Conservation (phyloP, 2,329 filamentous ascomycete genomes). For the Pseudogymnoascus destructans region DNA sequence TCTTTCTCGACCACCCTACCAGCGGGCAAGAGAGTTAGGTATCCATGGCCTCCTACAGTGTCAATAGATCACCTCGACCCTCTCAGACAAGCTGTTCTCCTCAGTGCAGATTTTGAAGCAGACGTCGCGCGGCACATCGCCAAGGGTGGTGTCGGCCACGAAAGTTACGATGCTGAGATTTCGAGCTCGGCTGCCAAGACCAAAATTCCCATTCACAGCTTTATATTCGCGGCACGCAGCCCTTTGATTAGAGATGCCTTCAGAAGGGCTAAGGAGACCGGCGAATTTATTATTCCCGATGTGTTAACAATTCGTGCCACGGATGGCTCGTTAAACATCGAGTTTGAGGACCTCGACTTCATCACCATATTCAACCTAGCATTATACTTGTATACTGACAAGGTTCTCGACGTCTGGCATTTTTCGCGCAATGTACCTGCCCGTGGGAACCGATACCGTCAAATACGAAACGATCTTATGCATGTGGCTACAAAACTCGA, state of each 20-base stretch:
- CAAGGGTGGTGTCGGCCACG: slow-evolving; percentile 29
- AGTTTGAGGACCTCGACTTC: slow-evolving; percentile 60
- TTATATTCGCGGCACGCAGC: slow-evolving; percentile 66
- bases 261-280: slow-evolving; percentile 40
- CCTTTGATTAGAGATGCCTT: slow-evolving; percentile 51
- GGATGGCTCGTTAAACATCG: slow-evolving; percentile 42
- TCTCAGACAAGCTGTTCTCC: slow-evolving; percentile 41
- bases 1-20: slow-evolving; percentile 23
- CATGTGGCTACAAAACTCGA: slow-evolving; percentile 61
- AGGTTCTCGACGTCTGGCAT: slow-evolving; percentile 75
- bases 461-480: slow-evolving; percentile 77
- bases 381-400: slow-evolving; percentile 70
- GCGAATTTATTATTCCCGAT: slow-evolving; percentile 45
- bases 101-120: slow-evolving; percentile 50
- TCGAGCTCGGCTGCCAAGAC: neutral
- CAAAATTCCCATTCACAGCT: slow-evolving; percentile 67
- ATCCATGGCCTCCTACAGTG: slow-evolving; percentile 30
- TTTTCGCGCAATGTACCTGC: slow-evolving; percentile 49
- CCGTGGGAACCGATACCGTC: slow-evolving; percentile 60
- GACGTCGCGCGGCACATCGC: slow-evolving; percentile 43
- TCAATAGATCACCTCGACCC: slow-evolving; percentile 41
- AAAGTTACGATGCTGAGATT: slow-evolving; percentile 20
- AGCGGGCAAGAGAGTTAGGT: slow-evolving; percentile 29
- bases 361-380: slow-evolving; percentile 68
- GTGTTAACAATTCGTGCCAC: slow-evolving; percentile 43